Evolutionary conservation across 1,284 basidiomycete species (phyloP).

Genomic region (Coniophora puteana): DNA sequence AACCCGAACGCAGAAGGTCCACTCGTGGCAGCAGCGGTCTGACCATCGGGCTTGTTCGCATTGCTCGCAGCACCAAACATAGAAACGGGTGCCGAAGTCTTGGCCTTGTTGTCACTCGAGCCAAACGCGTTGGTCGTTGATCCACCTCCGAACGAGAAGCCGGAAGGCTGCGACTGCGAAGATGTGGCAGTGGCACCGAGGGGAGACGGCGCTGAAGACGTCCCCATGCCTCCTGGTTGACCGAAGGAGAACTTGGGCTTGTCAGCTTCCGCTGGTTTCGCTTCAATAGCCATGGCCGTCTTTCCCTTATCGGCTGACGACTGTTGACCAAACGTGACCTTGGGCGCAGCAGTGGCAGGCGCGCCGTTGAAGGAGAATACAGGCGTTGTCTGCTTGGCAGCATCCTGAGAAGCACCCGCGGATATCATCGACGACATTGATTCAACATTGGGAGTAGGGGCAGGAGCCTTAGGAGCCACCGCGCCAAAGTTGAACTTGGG

Average conservation of each 20-base stretch:
- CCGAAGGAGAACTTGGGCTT: constrained; percentile 18
- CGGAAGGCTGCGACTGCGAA: too few relatives aligned
- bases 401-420: constrained; percentile 9
- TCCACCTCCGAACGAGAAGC: constrained; percentile 7
- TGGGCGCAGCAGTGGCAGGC: constrained; percentile 13
- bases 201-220: constrained; percentile 14
- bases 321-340: constrained; percentile 24
- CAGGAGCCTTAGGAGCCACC: constrained; percentile 6
- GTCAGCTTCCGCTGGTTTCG: constrained; percentile 1
- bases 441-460: too few relatives aligned
- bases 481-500: constrained; percentile 27
- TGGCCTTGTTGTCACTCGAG: constrained; percentile 13
- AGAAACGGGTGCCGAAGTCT: constrained; percentile 12
- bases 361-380: constrained; percentile 17
- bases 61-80: constrained; percentile 9
- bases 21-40: constrained; percentile 11
- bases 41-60: constrained; percentile 14
- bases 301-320: constrained; percentile 8
- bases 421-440: too few relatives aligned
- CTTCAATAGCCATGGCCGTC: constrained; percentile 6
- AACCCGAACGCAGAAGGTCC: constrained; percentile 18
- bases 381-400: constrained; percentile 14
- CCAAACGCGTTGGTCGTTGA: neutral
- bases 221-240: constrained; percentile 3
- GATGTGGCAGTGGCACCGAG: constrained; percentile 17